A percentile compares a stretch with the other conserved stretches of the same genome.
phyloP scores from a whole-genome alignment of 495 filamentous ascomycete species.

The Cairneyella variabilis region DNA sequence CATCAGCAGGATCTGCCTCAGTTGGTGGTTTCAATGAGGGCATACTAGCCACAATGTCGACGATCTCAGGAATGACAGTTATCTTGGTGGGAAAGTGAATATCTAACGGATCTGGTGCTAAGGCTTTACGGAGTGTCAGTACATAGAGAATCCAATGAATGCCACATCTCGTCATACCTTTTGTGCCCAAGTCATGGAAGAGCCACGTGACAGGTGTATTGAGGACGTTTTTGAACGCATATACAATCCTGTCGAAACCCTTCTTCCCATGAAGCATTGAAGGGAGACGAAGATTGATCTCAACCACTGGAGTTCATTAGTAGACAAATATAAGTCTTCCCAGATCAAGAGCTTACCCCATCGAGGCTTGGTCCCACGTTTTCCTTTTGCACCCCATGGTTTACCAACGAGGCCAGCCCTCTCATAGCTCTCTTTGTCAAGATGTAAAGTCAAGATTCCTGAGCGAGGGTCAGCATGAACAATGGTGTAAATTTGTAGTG shows the following conservation, averaged over 20 bases:
- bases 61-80: conserved; percentile 30
- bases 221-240: conserved; percentile 81
- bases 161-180: conserved; percentile 34
- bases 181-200: conserved; percentile 57
- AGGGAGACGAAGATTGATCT: conserved; percentile 72
- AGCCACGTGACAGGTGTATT: conserved; percentile 72
- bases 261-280: conserved; percentile 91
- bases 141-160: conserved; percentile 1
- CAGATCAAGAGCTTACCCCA: conserved; percentile 38
- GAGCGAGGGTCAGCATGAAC: not conserved
- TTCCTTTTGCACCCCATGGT: conserved; percentile 54
- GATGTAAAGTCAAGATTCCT: conserved; percentile 71
- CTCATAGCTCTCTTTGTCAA: conserved; percentile 84
- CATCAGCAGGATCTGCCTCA: conserved; percentile 33
- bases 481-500: no score
- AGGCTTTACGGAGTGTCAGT: conserved; percentile 28
- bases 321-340: no score
- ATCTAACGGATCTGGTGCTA: conserved; percentile 46
- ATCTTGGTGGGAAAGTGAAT: conserved; percentile 50
- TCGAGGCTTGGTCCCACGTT: conserved; percentile 46
- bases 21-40: conserved; percentile 46
- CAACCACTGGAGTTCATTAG: conserved; percentile 55
- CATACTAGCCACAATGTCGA: conserved; percentile 34
- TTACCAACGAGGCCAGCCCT: conserved; percentile 77
- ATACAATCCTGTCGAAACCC: conserved; percentile 79